Conservation (phyloP, 139 green algal species). For the Chlamydomonas incerta region DNA sequence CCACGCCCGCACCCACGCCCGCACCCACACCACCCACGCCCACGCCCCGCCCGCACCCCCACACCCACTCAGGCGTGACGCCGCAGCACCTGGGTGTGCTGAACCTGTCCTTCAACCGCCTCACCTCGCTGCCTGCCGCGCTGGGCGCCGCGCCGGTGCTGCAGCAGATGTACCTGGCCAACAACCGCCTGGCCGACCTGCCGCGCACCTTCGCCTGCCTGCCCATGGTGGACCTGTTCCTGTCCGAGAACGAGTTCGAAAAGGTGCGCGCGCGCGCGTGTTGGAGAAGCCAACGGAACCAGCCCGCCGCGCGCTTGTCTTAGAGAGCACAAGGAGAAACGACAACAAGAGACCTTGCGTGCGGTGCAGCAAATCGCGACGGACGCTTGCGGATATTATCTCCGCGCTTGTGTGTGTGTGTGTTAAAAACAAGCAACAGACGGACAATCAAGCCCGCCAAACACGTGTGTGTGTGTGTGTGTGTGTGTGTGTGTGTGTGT, state of each 20-base stretch:
- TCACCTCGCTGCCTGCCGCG: constrained; percentile 46
- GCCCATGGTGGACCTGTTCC: constrained; percentile 69
- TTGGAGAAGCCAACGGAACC: too few species aligned
- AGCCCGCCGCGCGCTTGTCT: too few species aligned
- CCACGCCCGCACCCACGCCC: neutral
- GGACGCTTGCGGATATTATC: too few species aligned
- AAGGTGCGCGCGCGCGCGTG: constrained; percentile 3
- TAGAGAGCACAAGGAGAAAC: too few species aligned
- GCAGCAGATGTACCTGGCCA: constrained; percentile 57
- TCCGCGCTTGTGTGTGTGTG: too few species aligned
- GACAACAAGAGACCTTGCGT: too few species aligned
- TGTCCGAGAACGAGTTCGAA: constrained; percentile 62
- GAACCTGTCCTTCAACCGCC: constrained; percentile 67
- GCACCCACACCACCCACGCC: neutral
- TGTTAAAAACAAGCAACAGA: too few species aligned
- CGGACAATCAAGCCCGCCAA: too few species aligned
- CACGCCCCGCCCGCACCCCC: neutral
- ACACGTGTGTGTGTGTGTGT: too few species aligned
- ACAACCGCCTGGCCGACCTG: constrained; percentile 58
- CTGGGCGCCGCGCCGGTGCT: constrained; percentile 56
- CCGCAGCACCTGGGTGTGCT: constrained; percentile 59
- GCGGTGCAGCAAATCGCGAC: too few species aligned
- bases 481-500: too few species aligned
- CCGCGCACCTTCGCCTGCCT: constrained; percentile 50
- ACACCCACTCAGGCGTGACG: constrained; percentile 34